Conservation (phyloP, 2,329 filamentous ascomycete genomes). For the Pyrenophora seminiperda region DNA sequence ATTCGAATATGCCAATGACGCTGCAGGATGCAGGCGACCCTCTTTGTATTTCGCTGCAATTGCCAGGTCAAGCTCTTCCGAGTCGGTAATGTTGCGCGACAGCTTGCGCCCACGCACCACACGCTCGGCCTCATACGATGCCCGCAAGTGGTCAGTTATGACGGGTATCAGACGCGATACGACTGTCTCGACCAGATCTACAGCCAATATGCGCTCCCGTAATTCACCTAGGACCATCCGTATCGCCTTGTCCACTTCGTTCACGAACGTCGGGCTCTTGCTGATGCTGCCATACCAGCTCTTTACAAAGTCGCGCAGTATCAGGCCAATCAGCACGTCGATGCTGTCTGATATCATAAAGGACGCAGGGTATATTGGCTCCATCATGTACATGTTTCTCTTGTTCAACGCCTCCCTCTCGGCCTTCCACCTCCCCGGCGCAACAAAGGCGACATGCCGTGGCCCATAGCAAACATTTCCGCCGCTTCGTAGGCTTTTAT, state of each 20-base stretch:
- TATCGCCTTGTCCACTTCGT: conserved; percentile 83
- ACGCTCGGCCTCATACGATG: conserved; percentile 89
- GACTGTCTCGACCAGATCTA: conserved; percentile 83
- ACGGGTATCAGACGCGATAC: conserved; percentile 86
- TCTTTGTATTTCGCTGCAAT: conserved; percentile 94
- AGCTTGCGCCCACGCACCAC: conserved; percentile 85
- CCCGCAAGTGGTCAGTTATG: conserved; percentile 83
- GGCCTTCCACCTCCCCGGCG: conserved; percentile 67
- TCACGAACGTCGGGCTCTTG: conserved; percentile 75
- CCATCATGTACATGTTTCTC: conserved; percentile 67
- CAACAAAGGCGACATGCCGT: conserved; percentile 62
- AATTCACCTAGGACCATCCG: conserved; percentile 73
- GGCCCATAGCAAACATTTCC: conserved; percentile 49
- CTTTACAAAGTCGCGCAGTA: conserved; percentile 81
- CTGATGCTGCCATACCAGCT: conserved; percentile 92
- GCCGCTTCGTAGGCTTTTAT: conserved; percentile 49
- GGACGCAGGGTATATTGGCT: conserved; percentile 75
- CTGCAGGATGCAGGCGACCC: conserved; percentile 85
- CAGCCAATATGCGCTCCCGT: conserved; percentile 70
- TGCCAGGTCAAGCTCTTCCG: conserved; percentile 91
- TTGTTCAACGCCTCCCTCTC: conserved; percentile 71
- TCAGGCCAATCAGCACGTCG: conserved; percentile 75
- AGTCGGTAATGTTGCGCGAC: conserved; percentile 89
- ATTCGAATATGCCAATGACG: conserved; percentile 80
- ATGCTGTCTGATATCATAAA: conserved; percentile 78